A percentile compares a stretch with the other conserved stretches of the same genome.
phyloP scores from a whole-genome alignment of 352 stramenopile genomes.

The Hyaloperonospora arabidopsidis region DNA sequence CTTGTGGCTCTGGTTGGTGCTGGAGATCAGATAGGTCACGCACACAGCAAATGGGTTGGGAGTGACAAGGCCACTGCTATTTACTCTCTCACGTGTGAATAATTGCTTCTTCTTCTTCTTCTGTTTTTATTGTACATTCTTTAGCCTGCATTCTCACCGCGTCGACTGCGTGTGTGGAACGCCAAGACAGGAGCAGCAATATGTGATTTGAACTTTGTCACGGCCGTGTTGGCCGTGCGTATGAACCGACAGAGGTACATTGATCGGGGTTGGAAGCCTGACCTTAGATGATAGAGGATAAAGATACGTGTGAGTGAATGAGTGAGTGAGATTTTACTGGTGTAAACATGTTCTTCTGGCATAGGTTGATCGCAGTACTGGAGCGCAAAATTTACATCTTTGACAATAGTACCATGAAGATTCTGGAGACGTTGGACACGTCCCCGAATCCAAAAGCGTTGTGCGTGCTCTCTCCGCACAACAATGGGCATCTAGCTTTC shows the following conservation, averaged over 20 bases:
- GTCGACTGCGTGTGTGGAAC: slow-evolving; percentile 88
- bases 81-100: too few species aligned
- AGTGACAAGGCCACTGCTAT: too few species aligned
- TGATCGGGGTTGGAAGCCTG: neutral
- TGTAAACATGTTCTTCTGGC: neutral
- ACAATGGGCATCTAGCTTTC: slow-evolving; percentile 82
- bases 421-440: slow-evolving; percentile 87
- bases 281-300: neutral
- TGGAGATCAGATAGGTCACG: slow-evolving; percentile 66
- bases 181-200: slow-evolving; percentile 86
- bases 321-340: too few species aligned
- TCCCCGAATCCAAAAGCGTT: slow-evolving; percentile 80
- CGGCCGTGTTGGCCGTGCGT: slow-evolving; percentile 80
- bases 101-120: neutral
- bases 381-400: slow-evolving; percentile 90
- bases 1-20: slow-evolving; percentile 87
- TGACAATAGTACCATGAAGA: slow-evolving; percentile 91
- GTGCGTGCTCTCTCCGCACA: slow-evolving; percentile 77
- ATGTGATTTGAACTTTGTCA: slow-evolving; percentile 90
- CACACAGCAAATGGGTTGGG: too few species aligned
- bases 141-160: slow-evolving; percentile 84
- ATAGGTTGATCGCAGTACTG: slow-evolving; percentile 72
- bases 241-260: slow-evolving; percentile 85
- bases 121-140: neutral
- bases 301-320: neutral